phyloP scores from a whole-genome alignment of 352 stramenopile genomes.

The Globisporangium canariense region DNA sequence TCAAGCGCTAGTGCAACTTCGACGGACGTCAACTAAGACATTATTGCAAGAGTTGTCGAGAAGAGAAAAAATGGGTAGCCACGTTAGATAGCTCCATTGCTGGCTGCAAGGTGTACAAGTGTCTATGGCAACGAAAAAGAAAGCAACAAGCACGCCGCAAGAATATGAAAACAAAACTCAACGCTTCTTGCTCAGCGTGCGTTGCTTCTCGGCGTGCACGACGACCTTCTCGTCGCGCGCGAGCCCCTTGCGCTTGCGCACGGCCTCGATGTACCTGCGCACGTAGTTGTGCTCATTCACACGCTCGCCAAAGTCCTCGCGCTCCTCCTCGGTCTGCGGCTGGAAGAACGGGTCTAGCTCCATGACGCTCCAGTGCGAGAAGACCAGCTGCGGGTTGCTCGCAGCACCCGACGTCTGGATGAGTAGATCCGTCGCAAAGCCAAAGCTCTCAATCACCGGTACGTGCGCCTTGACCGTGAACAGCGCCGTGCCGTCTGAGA shows the following conservation, averaged over 20 bases:
- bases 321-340: constrained; percentile 93
- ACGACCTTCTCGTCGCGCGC: constrained; percentile 95
- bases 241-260: constrained; percentile 94
- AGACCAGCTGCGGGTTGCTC: constrained; percentile 94
- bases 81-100: neutral
- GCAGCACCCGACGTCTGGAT: constrained; percentile 94
- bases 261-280: constrained; percentile 91
- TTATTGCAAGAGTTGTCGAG: no score
- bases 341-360: constrained; percentile 97
- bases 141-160: neutral
- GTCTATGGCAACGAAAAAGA: neutral
- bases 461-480: constrained; percentile 93
- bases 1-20: constrained; percentile 9
- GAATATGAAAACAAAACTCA: constrained; percentile 23
- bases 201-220: constrained; percentile 95
- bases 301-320: constrained; percentile 93
- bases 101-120: neutral
- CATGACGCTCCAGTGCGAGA: constrained; percentile 93
- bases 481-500: constrained; percentile 91
- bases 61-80: no score
- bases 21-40: neutral
- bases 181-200: constrained; percentile 89
- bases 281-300: constrained; percentile 93
- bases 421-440: constrained; percentile 91
- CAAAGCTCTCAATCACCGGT: constrained; percentile 94